A percentile compares a stretch with the other conserved stretches of the same genome.
Conservation (phyloP, 2,329 filamentous ascomycete species). For the Byssothecium circinans region DNA sequence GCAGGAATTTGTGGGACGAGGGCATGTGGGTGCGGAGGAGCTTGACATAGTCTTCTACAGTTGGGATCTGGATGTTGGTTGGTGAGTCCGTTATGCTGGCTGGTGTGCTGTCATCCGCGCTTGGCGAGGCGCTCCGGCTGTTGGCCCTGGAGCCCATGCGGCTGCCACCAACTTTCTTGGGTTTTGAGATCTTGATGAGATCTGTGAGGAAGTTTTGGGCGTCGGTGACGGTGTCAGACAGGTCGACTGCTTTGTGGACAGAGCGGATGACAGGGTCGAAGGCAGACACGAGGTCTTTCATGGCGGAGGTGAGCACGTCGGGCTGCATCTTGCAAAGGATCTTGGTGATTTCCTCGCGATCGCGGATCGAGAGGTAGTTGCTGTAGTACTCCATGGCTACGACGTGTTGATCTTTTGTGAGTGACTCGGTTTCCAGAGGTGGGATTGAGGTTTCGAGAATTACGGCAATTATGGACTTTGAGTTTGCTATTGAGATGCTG, state of each 20-base stretch:
- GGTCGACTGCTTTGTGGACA: conserved; percentile 71
- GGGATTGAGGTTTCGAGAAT: conserved; percentile 60
- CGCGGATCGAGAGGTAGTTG: conserved; percentile 69
- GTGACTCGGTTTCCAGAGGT: conserved; percentile 48
- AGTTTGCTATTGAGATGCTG: conserved; percentile 54
- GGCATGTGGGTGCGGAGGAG: conserved; percentile 66
- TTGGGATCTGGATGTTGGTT: conserved; percentile 46
- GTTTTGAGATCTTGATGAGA: conserved; percentile 61
- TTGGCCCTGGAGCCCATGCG: conserved; percentile 16
- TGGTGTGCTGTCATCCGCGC: conserved; percentile 9
- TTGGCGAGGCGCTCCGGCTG: conserved; percentile 24
- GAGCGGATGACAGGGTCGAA: conserved; percentile 75
- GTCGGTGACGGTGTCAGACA: conserved; percentile 68
- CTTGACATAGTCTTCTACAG: conserved; percentile 71
- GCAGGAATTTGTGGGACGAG: conserved; percentile 69
- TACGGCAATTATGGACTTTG: conserved; percentile 65
- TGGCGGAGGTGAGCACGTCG: conserved; percentile 69
- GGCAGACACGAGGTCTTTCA: conserved; percentile 66
- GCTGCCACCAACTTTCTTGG: conserved; percentile 37
- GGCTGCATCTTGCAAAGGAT: conserved; percentile 69
- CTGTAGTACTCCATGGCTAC: conserved; percentile 71
- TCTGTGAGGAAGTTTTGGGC: conserved; percentile 70
- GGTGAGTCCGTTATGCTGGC: conserved; percentile 27
- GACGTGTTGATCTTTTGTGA: conserved; percentile 64
- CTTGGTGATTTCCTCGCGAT: conserved; percentile 70